These are phyloP conservation scores for Suillus occidentalis DNA, from an alignment of 768 basidiomycete species.

Conservation along the genomic window DNA sequence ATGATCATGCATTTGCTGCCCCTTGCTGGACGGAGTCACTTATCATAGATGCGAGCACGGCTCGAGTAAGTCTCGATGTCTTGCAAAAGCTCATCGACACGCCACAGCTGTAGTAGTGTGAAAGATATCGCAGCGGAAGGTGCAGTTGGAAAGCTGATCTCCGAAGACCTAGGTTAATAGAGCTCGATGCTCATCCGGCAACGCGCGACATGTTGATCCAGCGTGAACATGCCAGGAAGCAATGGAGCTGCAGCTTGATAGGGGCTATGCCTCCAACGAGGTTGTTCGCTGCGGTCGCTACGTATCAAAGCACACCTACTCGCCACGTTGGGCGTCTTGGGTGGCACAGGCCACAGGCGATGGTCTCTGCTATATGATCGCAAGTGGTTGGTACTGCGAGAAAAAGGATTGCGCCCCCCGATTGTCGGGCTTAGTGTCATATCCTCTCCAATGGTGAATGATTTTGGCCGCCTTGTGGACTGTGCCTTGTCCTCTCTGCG, in stretches of 20 bases:
- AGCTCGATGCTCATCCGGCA: too few species aligned
- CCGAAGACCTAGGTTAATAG: too few species aligned
- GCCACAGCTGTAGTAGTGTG: too few species aligned
- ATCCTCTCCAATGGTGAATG: slow-evolving; percentile 34
- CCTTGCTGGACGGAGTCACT: too few species aligned
- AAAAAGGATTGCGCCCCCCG: slow-evolving; percentile 39
- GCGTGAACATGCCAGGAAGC: too few species aligned
- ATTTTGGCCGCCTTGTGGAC: slow-evolving; percentile 35
- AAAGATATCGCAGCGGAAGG: not conserved
- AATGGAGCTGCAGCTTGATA: slow-evolving; percentile 58
- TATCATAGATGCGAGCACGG: too few species aligned
- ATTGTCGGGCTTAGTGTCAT: slow-evolving; percentile 32
- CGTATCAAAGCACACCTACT: slow-evolving; percentile 63
- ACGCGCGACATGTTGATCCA: too few species aligned
- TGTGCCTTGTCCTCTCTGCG: slow-evolving; percentile 54
- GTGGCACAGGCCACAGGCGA: slow-evolving; percentile 62
- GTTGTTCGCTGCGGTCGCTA: slow-evolving; percentile 71
- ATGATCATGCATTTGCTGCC: not conserved
- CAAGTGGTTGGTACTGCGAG: slow-evolving; percentile 30
- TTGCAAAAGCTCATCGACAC: too few species aligned
- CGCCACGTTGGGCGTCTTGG: slow-evolving; percentile 46
- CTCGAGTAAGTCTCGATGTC: too few species aligned
- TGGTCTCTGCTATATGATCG: slow-evolving; percentile 61
- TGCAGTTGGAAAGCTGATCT: too few species aligned
- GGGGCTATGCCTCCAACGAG: slow-evolving; percentile 56